These are phyloP conservation scores for Solanum aculeatissimum DNA, from an alignment of 305 asterid genomes.

Conservation along the genomic window DNA sequence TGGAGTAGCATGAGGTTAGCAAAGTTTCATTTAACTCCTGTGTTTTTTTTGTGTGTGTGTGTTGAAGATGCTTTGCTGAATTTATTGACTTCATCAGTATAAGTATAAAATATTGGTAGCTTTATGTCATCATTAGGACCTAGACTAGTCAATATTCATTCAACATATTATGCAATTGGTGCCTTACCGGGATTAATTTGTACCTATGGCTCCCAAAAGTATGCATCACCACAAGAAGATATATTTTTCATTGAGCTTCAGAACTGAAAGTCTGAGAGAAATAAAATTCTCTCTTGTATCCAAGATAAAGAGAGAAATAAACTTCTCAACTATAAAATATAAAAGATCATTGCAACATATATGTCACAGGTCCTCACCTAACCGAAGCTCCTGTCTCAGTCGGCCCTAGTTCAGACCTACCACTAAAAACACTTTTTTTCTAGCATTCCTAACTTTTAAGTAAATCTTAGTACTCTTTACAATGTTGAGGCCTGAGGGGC, in stretches of 20 bases:
- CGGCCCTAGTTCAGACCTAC: neutral
- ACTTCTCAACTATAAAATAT: neutral
- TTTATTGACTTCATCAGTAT: neutral
- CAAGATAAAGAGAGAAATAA: neutral
- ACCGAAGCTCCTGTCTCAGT: neutral
- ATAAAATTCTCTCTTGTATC: neutral
- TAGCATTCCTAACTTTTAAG: neutral
- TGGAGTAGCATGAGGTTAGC: slow-evolving; percentile 55
- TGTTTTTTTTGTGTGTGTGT: no score
- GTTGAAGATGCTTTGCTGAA: neutral
- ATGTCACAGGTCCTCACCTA: neutral
- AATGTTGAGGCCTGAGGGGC: neutral
- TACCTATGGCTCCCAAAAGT: neutral
- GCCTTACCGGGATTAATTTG: neutral
- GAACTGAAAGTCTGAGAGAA: neutral
- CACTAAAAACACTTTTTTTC: neutral
- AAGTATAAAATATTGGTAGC: neutral
- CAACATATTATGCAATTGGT: neutral
- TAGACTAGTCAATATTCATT: neutral
- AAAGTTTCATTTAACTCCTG: neutral
- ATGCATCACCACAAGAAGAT: neutral
- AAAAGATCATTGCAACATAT: neutral
- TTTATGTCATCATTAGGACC: neutral
- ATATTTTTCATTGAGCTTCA: neutral
- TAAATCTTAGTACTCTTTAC: neutral